Base-by-base conservation (phyloP, 257 asterid species). In the Thymus mandschuricus region DNA sequence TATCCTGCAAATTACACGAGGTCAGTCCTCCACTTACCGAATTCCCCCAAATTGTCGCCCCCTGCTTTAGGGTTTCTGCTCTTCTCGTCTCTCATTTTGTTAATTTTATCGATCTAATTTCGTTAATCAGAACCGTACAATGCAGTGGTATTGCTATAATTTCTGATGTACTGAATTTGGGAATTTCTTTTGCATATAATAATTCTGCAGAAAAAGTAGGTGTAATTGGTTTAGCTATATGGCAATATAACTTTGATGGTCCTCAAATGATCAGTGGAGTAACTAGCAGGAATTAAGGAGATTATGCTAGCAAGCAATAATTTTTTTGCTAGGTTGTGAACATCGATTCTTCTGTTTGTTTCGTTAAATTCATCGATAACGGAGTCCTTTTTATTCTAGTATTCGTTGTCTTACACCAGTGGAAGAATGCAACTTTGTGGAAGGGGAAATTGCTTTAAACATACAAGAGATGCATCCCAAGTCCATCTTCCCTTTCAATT, bases 1-100 rank as follows among this genome's bases (percentile, higher is more conserved):
- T 73, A 65, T 78, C 76, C 6, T 83, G 83, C 78, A 63, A 72
- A 73, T 74, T 72, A 31, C 44, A 73, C 46, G 80, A 79, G 83
- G 88, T 81, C 38, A 48, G 85, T 30, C 52, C 52, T 33, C 69
- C 41, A 48, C 8, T 9, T 48, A 2, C 10, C n/a, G 43, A 30
- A 10, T 34, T 60, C 52, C 30, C 38, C 31, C 28, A 29, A 8
- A 57, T 46, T 64, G 48, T 12, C 10, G 4, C 5, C 12, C 3
- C 51, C 51, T 7, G n/a, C 51, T 10, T 45, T 45, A 7, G 55
- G 38, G n/a, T 10, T 35, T 3, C 49, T 68, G 21, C 5, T n/a
- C 5, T 58, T 51, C 38, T 41, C 2, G 38, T 29, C 21, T 15
- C n/a, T 69, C 6, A 44, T 68, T 70, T 2, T 43, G 13, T 34